phyloP scores from a whole-genome alignment of 805 yeast genomes.

The Kodamaea restingae region DNA sequence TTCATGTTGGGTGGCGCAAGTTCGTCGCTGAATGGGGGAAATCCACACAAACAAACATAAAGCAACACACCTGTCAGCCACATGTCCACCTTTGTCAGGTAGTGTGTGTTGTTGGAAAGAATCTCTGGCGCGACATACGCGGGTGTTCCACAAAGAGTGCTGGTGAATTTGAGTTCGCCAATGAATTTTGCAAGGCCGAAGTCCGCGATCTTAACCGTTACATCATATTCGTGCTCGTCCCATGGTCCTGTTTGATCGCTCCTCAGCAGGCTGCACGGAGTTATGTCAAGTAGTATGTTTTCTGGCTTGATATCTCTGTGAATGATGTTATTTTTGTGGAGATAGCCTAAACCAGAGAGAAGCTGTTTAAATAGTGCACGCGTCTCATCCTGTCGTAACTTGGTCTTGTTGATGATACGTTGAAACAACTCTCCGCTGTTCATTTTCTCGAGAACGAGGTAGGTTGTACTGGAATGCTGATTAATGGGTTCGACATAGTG shows the following conservation, averaged over 20 bases:
- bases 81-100: slow-evolving; percentile 69
- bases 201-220: slow-evolving; percentile 74
- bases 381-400: slow-evolving; percentile 58
- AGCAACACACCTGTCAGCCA: slow-evolving; percentile 81
- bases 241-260: slow-evolving; percentile 48
- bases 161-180: slow-evolving; percentile 70
- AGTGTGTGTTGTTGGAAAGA: slow-evolving; percentile 48
- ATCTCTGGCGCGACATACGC: slow-evolving; percentile 87
- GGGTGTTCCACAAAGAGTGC: slow-evolving; percentile 81
- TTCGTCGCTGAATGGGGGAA: slow-evolving; percentile 83
- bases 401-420: slow-evolving; percentile 62
- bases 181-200: slow-evolving; percentile 71
- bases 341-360: slow-evolving; percentile 35
- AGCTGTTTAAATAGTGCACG: slow-evolving; percentile 51
- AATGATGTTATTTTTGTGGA: slow-evolving; percentile 39
- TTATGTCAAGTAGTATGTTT: slow-evolving; percentile 46
- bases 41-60: slow-evolving; percentile 78
- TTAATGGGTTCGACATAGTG: slow-evolving; percentile 51
- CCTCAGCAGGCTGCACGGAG: slow-evolving; percentile 29
- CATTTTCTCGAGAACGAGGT: slow-evolving; percentile 67
- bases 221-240: slow-evolving; percentile 57
- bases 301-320: slow-evolving; percentile 47
- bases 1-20: slow-evolving; percentile 75
- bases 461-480: slow-evolving; percentile 51
- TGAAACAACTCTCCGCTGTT: slow-evolving; percentile 75